Evolutionary conservation across 1,284 basidiomycete genomes (phyloP), one percentile per base, ranked within the genome.

Genomic region (Cutaneotrichosporon sp.): DNA sequence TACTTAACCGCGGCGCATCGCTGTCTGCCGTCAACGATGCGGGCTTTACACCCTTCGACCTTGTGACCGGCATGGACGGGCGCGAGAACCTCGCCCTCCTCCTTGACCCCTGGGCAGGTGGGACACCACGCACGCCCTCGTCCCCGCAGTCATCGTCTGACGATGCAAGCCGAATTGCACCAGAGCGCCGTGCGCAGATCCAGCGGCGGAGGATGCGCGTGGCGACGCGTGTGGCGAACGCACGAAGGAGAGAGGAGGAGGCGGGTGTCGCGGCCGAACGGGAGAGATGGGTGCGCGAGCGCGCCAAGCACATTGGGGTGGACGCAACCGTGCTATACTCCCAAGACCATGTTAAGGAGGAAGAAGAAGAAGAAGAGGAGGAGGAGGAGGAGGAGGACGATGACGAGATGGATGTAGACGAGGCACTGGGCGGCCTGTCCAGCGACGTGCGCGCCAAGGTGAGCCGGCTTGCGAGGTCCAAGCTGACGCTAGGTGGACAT

Each of bases 1-100:
- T 99, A 31, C 88, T 98, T 80, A 95, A 91, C 18, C 91, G 92
- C 70, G 93, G 94, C 49, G 90, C 90, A 63, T 91, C 90, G 13
- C 87, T 90, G 0, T 86, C 90, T 62, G 85, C 87, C 2, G 76
- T 86, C 46, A 95, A 92, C 18, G 85, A 84, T 68, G 86, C 89
- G 32, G 88, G 90, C 21, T 80, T 95, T 34, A 92, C 89, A 1
- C 87, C 94, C 3, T 84, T 93, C 55, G 93, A 96, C 77, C 88
- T 96, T 58, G 86, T 94, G 42, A 89, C 89, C 0, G 85, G 86
- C 13, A 82, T 93, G 58, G 89, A 90, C 8, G 90, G 90, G 13
- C 85, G 91, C 36, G 87, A 90, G 70, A 89, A 90, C 74, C 86
- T 92, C 21, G 89, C 89, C 1, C 78, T 92, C 18, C 80, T 94